Conservation (phyloP, 192 early-diverging fungal species). For the Linnemannia hyalina region DNA sequence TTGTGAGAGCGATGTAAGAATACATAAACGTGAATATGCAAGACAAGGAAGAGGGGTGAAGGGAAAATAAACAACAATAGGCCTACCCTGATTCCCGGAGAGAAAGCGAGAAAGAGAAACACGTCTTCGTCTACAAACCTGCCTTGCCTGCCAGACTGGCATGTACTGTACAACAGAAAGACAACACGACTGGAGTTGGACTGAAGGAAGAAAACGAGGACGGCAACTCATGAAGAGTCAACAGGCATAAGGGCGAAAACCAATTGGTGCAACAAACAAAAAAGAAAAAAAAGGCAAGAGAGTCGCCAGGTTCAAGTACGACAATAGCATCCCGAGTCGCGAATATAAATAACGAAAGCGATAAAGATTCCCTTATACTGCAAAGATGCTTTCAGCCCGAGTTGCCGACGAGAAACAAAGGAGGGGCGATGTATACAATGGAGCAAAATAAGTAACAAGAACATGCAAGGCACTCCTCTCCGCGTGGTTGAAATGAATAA, state of each 20-base stretch:
- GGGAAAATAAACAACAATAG: neutral
- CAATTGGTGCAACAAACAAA: neutral
- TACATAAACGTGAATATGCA: neutral
- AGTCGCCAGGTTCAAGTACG: neutral
- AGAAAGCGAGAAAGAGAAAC: neutral
- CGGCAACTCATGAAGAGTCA: constrained; percentile 23
- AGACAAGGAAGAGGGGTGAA: neutral
- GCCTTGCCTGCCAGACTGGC: neutral
- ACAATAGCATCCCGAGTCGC: neutral
- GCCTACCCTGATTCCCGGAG: neutral
- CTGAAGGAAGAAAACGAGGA: neutral
- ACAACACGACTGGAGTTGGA: neutral
- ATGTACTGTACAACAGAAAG: neutral
- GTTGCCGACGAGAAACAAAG: neutral
- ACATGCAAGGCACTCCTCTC: neutral
- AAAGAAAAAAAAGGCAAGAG: neutral
- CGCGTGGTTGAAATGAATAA: neutral
- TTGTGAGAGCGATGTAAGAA: neutral
- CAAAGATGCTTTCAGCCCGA: constrained; percentile 1
- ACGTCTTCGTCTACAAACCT: neutral
- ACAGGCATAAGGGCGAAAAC: constrained; percentile 40
- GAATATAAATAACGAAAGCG: neutral
- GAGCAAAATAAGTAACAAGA: neutral
- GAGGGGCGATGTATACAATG: neutral
- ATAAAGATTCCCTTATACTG: constrained; percentile 41